A percentile compares a stretch with the other conserved stretches of the same genome.
Conservation (phyloP, 106 monocot genomes). For the Iris macrosiphon region DNA sequence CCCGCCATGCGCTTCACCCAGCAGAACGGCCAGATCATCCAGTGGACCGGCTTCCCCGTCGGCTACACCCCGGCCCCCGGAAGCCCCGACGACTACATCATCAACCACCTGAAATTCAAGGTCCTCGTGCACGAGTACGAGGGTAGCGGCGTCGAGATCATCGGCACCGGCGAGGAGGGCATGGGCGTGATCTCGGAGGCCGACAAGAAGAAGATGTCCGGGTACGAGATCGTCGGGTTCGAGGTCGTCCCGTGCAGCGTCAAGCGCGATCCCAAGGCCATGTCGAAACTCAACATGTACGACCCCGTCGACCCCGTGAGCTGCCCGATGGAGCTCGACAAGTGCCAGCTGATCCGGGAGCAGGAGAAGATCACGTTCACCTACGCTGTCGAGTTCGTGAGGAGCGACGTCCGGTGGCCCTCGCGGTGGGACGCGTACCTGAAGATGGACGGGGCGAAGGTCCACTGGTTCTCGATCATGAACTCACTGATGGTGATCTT, state of each 20-base stretch:
- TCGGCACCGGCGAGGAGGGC: slow-evolving; percentile 11
- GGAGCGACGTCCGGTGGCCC: slow-evolving; percentile 17
- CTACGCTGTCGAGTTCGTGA: slow-evolving; percentile 23
- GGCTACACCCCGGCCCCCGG: slow-evolving; percentile 8
- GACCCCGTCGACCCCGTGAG: slow-evolving; percentile 15
- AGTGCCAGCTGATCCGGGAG: slow-evolving; percentile 18
- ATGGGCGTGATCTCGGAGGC: background rate
- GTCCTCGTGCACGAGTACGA: slow-evolving; percentile 19
- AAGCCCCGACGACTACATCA: slow-evolving; percentile 7
- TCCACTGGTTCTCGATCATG: slow-evolving; percentile 19
- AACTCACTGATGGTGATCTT: slow-evolving; percentile 24
- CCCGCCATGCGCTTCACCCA: slow-evolving; percentile 9
- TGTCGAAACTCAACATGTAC: slow-evolving; percentile 27
- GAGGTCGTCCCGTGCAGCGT: slow-evolving; percentile 34
- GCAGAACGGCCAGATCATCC: slow-evolving; percentile 6
- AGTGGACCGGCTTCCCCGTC: slow-evolving; percentile 24
- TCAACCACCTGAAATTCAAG: slow-evolving; percentile 23
- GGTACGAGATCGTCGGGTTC: slow-evolving; percentile 22
- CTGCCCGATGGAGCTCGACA: slow-evolving; percentile 22
- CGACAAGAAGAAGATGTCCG: slow-evolving; percentile 18
- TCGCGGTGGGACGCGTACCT: slow-evolving; percentile 27
- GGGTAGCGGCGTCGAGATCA: slow-evolving; percentile 8
- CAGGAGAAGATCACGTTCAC: slow-evolving; percentile 21
- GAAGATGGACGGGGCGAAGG: slow-evolving; percentile 27
- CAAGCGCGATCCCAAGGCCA: slow-evolving; percentile 5